Evolutionary conservation across 352 stramenopile genomes (phyloP), one percentile per base, ranked within the genome.

Genomic region (Globisporangium ultimum): DNA sequence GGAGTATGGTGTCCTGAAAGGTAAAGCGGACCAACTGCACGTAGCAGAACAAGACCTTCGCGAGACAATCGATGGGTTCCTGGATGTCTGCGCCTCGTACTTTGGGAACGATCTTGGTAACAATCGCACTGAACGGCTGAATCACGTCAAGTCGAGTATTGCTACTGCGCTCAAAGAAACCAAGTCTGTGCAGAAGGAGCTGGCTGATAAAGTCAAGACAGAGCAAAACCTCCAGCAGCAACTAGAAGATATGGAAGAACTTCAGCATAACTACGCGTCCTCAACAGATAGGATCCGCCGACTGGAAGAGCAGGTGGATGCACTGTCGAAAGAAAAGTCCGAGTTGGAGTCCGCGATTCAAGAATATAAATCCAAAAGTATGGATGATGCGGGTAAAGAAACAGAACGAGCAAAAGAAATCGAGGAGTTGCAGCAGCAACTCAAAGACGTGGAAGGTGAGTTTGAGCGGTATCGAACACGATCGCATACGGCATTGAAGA

Each of bases 401-500:
- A 40, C 62, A 47, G 46, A 59, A 38, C 60, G 64, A 7, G 54
- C 70, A 55, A 54, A 82, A 49, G 58, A 80, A 47, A 58, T 65
- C 0, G 41, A 60, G 10, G 53, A 62, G 20, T 22, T 84, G 14
- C 52, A 70, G 32, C 70, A 71, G 32, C 62, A 81, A 40, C 58
- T 92, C 5, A 38, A 55, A 6, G 65, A 69, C 9, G 43, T 84
- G 0, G 71, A 72, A 50, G 59, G 28, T 13, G 78, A 90, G 21
- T 94, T 89, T 53, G 80, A 90, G 54, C 64, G 71, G 46, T 94
- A 94, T 42, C 78, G 83, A 47, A 64, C 70, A 38, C 69, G 78
- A 14, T 89, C 80, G 10, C 82, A 88, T 48, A 72, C 84, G 1
- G 84, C 84, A 2, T 54, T 94, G 3, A 92, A 91, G 63, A 92